phyloP scores from a whole-genome alignment of 805 yeast genomes.

The Danielia oregonensis region DNA sequence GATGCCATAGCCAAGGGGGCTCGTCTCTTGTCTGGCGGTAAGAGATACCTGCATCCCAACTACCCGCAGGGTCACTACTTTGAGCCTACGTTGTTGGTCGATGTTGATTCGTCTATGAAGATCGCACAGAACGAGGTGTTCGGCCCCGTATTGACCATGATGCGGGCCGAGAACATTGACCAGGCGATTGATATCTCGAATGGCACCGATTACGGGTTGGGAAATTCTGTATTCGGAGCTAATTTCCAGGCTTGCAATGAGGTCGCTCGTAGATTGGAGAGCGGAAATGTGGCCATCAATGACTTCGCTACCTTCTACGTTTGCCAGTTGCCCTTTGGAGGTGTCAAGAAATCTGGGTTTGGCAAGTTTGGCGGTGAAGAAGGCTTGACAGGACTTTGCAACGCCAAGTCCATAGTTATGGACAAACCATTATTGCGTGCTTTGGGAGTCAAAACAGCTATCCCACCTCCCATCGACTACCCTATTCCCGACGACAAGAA shows the following conservation, averaged over 20 bases:
- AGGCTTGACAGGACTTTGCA: conserved; percentile 87
- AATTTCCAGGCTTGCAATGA: conserved; percentile 53
- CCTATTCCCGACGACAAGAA: conserved; percentile 77
- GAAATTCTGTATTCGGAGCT: conserved; percentile 84
- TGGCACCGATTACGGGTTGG: conserved; percentile 83
- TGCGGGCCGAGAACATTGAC: conserved; percentile 62
- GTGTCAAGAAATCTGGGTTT: conserved; percentile 87
- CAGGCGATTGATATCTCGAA: conserved; percentile 79
- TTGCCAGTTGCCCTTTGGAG: conserved; percentile 97
- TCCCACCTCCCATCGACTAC: conserved; percentile 88
- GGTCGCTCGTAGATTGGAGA: conserved; percentile 59
- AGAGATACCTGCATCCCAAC: conserved; percentile 76
- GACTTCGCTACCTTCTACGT: conserved; percentile 97
- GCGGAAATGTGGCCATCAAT: conserved; percentile 95
- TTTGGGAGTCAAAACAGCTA: conserved; percentile 62
- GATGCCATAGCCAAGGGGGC: conserved; percentile 87
- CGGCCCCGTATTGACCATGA: conserved; percentile 84
- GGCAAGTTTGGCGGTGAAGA: conserved; percentile 99
- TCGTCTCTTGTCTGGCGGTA: conserved; percentile 73
- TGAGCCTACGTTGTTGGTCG: conserved; percentile 81
- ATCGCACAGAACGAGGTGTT: conserved; percentile 90
- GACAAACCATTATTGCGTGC: conserved; percentile 67
- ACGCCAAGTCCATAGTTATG: conserved; percentile 81
- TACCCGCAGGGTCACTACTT: conserved; percentile 96
- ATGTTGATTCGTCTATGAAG: conserved; percentile 68